A percentile compares a stretch with the other conserved stretches of the same genome.
phyloP scores from a whole-genome alignment of 1,284 basidiomycete genomes.

The Ustilago crameri region DNA sequence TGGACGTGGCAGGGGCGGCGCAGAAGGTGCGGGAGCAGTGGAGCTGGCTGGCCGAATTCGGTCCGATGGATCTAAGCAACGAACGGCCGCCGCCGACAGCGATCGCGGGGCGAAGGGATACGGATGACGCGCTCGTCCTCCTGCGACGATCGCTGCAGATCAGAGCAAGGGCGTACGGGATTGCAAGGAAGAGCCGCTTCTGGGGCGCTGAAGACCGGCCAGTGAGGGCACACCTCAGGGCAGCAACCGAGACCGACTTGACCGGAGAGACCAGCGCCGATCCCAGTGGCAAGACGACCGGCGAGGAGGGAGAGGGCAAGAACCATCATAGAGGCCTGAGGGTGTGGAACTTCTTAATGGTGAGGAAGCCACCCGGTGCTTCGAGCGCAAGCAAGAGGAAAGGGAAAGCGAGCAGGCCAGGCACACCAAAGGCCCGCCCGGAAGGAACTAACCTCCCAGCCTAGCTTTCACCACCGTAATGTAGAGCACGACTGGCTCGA shows the following conservation, averaged over 20 bases:
- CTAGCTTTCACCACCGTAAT: no score
- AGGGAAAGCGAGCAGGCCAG: not conserved
- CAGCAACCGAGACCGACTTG: constrained; percentile 20
- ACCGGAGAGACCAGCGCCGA: constrained; percentile 7
- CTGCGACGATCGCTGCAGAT: constrained; percentile 35
- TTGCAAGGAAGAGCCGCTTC: constrained; percentile 28
- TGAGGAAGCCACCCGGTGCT: constrained; percentile 14
- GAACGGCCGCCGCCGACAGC: constrained; percentile 60
- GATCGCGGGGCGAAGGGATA: constrained; percentile 57
- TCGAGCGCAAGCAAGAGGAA: constrained; percentile 6
- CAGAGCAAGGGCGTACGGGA: constrained; percentile 31
- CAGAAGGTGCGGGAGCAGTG: constrained; percentile 29
- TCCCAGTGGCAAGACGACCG: not conserved
- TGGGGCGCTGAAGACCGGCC: constrained; percentile 34
- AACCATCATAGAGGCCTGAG: constrained; percentile 25
- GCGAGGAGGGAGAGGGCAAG: not conserved
- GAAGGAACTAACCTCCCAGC: no score
- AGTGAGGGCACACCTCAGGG: constrained; percentile 17
- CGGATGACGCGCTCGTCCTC: constrained; percentile 30
- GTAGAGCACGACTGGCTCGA: no score
- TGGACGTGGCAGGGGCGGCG: constrained; percentile 13
- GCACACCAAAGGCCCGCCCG: not conserved
- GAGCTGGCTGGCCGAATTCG: constrained; percentile 39
- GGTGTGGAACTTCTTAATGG: constrained; percentile 41
- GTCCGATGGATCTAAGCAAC: constrained; percentile 43